A percentile compares a stretch with the other conserved stretches of the same genome.
These are phyloP conservation scores for Claviceps sp. DNA, from an alignment of 2,329 filamentous ascomycete genomes.

Conservation along the genomic window DNA sequence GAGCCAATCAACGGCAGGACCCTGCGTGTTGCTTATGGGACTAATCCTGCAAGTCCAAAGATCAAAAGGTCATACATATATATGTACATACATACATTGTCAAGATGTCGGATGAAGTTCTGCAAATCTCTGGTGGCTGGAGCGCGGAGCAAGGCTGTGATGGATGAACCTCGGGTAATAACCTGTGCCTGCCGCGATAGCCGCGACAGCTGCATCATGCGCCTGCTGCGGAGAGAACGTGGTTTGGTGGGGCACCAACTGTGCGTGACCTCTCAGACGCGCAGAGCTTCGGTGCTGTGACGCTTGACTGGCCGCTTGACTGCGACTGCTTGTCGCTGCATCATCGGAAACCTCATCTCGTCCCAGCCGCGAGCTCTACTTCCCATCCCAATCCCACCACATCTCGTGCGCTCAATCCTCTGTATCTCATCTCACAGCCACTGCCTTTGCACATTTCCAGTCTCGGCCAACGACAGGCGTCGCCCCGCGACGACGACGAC, in stretches of 20 bases:
- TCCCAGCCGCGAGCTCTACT: neutral
- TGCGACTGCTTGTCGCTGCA: slow-evolving; percentile 6
- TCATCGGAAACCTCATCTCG: slow-evolving; percentile 5
- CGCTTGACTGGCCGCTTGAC: neutral
- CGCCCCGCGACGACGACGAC: slow-evolving; percentile 11
- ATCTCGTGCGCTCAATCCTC: neutral
- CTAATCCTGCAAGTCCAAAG: no score
- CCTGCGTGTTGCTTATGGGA: no score
- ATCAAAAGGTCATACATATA: no score
- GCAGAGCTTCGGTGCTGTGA: slow-evolving; percentile 3
- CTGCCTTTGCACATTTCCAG: neutral
- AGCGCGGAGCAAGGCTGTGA: neutral
- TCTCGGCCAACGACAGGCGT: slow-evolving; percentile 1
- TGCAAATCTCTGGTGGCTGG: neutral
- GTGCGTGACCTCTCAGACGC: neutral
- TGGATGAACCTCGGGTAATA: neutral
- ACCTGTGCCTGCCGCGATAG: neutral
- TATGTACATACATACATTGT: no score
- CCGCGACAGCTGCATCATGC: neutral
- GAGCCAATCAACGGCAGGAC: no score
- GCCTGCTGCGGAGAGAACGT: no score
- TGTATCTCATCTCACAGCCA: neutral
- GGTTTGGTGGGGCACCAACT: neutral
- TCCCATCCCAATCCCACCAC: slow-evolving; percentile 2
- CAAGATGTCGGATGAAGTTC: neutral